Evolutionary conservation across 1,284 basidiomycete species (phyloP).

Genomic region (Phlebopus sp.): DNA sequence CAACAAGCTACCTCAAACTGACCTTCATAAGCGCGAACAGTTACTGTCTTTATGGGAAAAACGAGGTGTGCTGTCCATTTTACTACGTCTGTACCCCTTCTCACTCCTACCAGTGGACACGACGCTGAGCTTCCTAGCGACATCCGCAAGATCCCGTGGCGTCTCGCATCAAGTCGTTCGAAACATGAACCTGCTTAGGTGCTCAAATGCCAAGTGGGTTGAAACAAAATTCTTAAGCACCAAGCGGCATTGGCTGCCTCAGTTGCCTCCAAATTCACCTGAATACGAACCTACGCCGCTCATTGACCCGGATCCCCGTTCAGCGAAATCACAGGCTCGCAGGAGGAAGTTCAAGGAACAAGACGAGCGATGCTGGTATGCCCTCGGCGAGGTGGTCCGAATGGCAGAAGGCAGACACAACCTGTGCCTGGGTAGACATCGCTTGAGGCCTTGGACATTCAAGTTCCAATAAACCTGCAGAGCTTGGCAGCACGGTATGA

Average conservation of each 20-base stretch:
- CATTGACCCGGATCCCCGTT: slow-evolving; percentile 2
- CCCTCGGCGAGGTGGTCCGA: slow-evolving; percentile 30
- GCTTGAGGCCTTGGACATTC: slow-evolving; percentile 25
- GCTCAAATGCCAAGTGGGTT: slow-evolving; percentile 25
- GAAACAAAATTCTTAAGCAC: slow-evolving; percentile 14
- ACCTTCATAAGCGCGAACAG: slow-evolving; percentile 32
- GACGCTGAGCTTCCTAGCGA: slow-evolving; percentile 53
- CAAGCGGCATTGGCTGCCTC: slow-evolving; percentile 45
- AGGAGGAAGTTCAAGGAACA: slow-evolving; percentile 15
- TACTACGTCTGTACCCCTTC: not conserved
- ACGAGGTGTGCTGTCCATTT: slow-evolving; percentile 34
- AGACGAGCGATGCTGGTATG: slow-evolving; percentile 32
- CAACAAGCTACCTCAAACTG: slow-evolving; percentile 21
- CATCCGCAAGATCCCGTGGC: slow-evolving; percentile 55
- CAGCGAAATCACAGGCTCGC: slow-evolving; percentile 4
- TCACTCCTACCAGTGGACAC: slow-evolving; percentile 47
- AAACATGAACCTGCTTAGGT: slow-evolving; percentile 46
- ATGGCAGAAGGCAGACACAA: slow-evolving; percentile 33
- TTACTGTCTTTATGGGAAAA: slow-evolving; percentile 54
- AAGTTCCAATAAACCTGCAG: slow-evolving; percentile 7
- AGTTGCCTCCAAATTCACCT: slow-evolving; percentile 26
- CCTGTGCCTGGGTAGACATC: slow-evolving; percentile 28
- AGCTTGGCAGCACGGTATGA: too few species aligned
- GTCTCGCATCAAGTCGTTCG: slow-evolving; percentile 55
- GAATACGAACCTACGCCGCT: slow-evolving; percentile 21